phyloP scores from a whole-genome alignment of 2,329 filamentous ascomycete genomes.

The Penicillium brevicompactum region DNA sequence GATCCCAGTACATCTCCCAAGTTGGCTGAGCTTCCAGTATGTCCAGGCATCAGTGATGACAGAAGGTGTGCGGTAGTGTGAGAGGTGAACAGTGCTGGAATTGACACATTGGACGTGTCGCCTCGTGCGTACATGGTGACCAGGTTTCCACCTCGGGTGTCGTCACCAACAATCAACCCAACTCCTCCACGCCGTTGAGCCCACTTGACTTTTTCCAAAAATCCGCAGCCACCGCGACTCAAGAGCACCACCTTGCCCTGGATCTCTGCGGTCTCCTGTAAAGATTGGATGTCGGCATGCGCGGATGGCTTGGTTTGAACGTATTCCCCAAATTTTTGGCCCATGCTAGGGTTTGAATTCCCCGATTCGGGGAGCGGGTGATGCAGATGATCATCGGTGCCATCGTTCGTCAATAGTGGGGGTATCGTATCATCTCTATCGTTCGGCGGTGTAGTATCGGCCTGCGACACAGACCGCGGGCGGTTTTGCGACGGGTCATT shows the following conservation, averaged over 20 bases:
- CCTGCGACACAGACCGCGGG: slow-evolving; percentile 26
- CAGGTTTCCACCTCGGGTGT: slow-evolving; percentile 82
- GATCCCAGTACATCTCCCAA: slow-evolving; percentile 62
- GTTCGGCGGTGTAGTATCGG: slow-evolving; percentile 22
- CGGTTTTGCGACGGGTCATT: slow-evolving; percentile 26
- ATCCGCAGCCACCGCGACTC: slow-evolving; percentile 91
- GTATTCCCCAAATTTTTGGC: slow-evolving; percentile 38
- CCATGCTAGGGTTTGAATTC: slow-evolving; percentile 34
- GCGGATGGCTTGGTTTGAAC: slow-evolving; percentile 37
- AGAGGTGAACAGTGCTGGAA: slow-evolving; percentile 92
- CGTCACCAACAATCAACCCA: slow-evolving; percentile 91
- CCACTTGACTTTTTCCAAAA: slow-evolving; percentile 97
- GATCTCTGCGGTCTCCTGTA: slow-evolving; percentile 92
- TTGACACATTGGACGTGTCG: slow-evolving; percentile 91
- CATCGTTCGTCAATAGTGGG: slow-evolving; percentile 60
- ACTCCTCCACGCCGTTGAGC: slow-evolving; percentile 85
- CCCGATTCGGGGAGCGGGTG: slow-evolving; percentile 54
- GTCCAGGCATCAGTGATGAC: slow-evolving; percentile 78
- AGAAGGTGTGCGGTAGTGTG: slow-evolving; percentile 91
- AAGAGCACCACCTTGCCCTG: slow-evolving; percentile 88
- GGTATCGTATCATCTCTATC: slow-evolving; percentile 16
- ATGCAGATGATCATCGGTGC: slow-evolving; percentile 83
- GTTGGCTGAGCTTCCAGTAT: slow-evolving; percentile 63
- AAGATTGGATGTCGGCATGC: slow-evolving; percentile 89
- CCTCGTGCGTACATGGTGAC: slow-evolving; percentile 99